phyloP scores from a whole-genome alignment of 2,329 filamentous ascomycete species.

The Harringtonia aguacate region DNA sequence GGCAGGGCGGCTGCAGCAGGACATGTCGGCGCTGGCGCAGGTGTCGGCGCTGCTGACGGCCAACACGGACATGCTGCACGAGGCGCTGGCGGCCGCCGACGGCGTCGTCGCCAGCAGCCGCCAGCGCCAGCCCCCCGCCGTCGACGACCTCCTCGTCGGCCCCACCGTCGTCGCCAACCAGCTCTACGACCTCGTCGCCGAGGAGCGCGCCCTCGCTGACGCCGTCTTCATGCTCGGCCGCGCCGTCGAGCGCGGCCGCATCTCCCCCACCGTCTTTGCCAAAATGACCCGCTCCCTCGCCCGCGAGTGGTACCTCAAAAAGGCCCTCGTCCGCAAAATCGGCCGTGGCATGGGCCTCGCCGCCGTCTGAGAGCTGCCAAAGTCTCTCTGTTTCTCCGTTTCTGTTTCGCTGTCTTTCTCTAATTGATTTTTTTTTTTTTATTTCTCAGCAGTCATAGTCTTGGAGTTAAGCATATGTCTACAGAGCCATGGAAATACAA shows the following conservation, averaged over 20 bases:
- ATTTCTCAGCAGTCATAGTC: background rate
- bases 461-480: background rate
- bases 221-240: conserved; percentile 73
- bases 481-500: background rate
- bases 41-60: conserved; percentile 60
- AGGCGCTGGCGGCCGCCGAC: conserved; percentile 70
- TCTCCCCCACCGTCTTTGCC: conserved; percentile 63
- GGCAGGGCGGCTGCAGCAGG: conserved; percentile 58
- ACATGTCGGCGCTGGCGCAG: conserved; percentile 60
- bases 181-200: conserved; percentile 78
- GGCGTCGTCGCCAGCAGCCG: conserved; percentile 63
- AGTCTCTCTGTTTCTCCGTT: background rate
- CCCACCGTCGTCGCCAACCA: conserved; percentile 90
- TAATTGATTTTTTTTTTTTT: background rate
- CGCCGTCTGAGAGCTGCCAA: background rate
- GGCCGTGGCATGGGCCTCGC: conserved; percentile 61
- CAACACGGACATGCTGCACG: conserved; percentile 70
- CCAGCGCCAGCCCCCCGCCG: conserved; percentile 57
- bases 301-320: conserved; percentile 74
- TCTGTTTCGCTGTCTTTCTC: background rate
- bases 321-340: conserved; percentile 70
- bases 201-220: conserved; percentile 79
- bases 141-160: conserved; percentile 88
- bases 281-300: conserved; percentile 66
- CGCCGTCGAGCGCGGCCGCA: conserved; percentile 61